phyloP scores from a whole-genome alignment of 345 rosid genomes.

The Raphanus raphanistrum region DNA sequence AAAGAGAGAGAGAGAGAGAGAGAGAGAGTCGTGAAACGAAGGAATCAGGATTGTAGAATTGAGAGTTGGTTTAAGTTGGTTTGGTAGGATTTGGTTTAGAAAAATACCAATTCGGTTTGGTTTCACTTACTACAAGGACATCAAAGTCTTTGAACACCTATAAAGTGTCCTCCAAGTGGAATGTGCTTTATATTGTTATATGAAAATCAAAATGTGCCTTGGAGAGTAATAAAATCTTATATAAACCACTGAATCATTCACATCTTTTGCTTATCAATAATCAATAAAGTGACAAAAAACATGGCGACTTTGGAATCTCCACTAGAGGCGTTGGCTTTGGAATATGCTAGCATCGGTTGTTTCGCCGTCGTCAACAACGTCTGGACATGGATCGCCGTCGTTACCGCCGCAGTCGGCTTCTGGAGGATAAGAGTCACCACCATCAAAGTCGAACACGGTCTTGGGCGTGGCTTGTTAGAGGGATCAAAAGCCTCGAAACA shows the following conservation, averaged over 20 bases:
- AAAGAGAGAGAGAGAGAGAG: too few species aligned
- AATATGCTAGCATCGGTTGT: conserved; percentile 13
- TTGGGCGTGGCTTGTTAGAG: background rate
- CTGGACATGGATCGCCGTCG: conserved; percentile 42
- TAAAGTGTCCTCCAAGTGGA: too few species aligned
- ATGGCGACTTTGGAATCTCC: conserved; percentile 40
- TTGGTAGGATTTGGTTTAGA: too few species aligned
- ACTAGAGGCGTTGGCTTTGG: conserved; percentile 34
- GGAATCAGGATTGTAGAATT: too few species aligned
- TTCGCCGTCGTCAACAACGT: conserved; percentile 26
- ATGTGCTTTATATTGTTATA: too few species aligned
- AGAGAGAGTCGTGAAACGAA: too few species aligned
- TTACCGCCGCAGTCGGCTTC: conserved; percentile 45
- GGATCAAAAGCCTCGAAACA: background rate
- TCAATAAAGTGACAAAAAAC: background rate
- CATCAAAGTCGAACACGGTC: background rate
- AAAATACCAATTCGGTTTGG: too few species aligned
- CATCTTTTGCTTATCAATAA: background rate
- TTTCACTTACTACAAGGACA: too few species aligned
- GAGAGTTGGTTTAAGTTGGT: too few species aligned
- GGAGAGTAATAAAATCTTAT: too few species aligned
- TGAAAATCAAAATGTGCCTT: too few species aligned
- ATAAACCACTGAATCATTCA: conserved; percentile 9
- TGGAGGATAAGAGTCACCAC: conserved; percentile 34
- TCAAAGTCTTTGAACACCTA: too few species aligned